Base-by-base conservation (phyloP, 371 early-diverging fungal species). In the Umbelopsis sp. region DNA sequence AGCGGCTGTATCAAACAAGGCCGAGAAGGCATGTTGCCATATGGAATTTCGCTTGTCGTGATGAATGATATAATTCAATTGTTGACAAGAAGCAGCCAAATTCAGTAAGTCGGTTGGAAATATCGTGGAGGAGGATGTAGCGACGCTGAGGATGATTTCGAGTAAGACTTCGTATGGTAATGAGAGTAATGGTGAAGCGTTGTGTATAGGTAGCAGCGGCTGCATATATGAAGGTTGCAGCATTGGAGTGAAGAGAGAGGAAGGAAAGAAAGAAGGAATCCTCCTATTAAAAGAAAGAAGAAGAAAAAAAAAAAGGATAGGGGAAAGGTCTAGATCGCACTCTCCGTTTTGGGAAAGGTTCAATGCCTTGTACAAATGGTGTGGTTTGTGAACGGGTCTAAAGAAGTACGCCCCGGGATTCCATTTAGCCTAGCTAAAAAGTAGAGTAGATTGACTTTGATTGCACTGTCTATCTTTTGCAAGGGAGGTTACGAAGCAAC, bases 151-250 rank as follows among this genome's bases (percentile, higher is more conserved):
- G 16, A 78, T 68, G 46, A 80, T 78, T 44, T 80, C 74, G 24
- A 78, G 53, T 53, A 81, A 52, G 25, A 81, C 68, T 65, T 81
- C 82, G 68, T 77, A 76, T 25, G 82, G 82, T 37, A 81, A 64
- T 12, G 70, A 62, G 46, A 79, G 65, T 48, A 81, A 64, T 50
- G 44, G 74, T 18, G 65, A 63, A 37, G 29, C 44, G 24, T 46
- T 44, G 45, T 69, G 45, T 52, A 32, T 48, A 12, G 20, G 24
- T 6, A 57, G 63, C 25, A 70, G 67, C 32, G 71, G 65, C 35
- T 46, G 65, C 44, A 32, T 46, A 48, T 53, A 68, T 44, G 29
- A 18, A 5, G 57, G 9, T 12, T 57, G 57, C 57, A 57, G 44
- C 69, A 69, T 67, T 41, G 24, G 38, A 29, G n/a, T 16, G 29